phyloP scores from a whole-genome alignment of 768 basidiomycete genomes.

The Gyrodon lividus region DNA sequence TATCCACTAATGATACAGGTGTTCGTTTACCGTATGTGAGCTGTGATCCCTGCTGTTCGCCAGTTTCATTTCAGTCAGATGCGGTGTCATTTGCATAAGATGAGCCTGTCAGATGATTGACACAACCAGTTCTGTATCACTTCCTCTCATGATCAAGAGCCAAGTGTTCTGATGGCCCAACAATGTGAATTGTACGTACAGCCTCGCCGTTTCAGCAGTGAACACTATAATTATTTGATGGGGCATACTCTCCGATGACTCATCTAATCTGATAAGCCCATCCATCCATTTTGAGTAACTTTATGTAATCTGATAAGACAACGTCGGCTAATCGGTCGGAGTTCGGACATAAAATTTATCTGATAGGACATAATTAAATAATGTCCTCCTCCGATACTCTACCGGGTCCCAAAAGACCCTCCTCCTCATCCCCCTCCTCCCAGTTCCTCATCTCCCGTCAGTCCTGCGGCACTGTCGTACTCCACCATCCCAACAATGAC shows the following conservation, averaged over 20 bases:
- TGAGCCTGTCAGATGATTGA: no score
- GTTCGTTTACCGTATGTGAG: no score
- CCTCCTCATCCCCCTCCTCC: neutral
- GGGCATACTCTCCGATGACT: neutral
- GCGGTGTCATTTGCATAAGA: no score
- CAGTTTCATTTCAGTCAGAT: no score
- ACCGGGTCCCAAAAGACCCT: neutral
- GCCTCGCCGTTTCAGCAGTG: no score
- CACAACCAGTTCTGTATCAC: no score
- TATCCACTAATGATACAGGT: no score
- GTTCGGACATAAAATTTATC: slow-evolving; percentile 10
- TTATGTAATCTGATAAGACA: neutral
- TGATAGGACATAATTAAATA: slow-evolving; percentile 7
- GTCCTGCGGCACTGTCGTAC: neutral
- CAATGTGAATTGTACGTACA: no score
- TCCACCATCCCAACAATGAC: slow-evolving; percentile 42
- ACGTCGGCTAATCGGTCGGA: neutral
- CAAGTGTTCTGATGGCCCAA: no score
- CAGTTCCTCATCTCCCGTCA: slow-evolving; percentile 10
- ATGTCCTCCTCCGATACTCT: neutral
- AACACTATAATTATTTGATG: slow-evolving; percentile 14
- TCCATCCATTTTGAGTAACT: neutral
- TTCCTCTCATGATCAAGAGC: no score
- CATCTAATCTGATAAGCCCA: neutral
- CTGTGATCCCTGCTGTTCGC: no score